Base-by-base conservation (phyloP, 1,284 basidiomycete genomes). In the Microbotryomycetes sp. region DNA sequence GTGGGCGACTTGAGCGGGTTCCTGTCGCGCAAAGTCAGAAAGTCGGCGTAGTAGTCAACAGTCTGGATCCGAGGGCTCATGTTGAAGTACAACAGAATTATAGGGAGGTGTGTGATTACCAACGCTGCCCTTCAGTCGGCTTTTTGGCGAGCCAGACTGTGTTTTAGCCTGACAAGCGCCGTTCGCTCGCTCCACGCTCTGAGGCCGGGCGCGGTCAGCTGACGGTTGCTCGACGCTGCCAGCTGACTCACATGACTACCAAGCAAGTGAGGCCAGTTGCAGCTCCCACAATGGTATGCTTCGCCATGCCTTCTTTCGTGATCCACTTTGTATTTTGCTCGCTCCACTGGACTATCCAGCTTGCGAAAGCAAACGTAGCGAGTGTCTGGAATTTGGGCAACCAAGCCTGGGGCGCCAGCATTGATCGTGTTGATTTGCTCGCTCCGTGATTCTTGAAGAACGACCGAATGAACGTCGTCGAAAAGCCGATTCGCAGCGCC, bases 401-500 rank as follows among this genome's bases (percentile, higher is more conserved):
- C 65, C 65, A 67, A 5, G 15, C 45, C 18, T 15, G 21, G 54
- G 28, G 35, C 2, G 23, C 3, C 29, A 64, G 50, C 13, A 15
- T 16, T 24, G 3, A 46, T 30, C 30, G 11, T 13, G 23, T 29
- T 27, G 35, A 21, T 45, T 27, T 23, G 47, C 16, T n/a, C 26
- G 24, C 13, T 3, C 13, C 41, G 27, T 35, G 2, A 9, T 5
- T 29, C 11, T 13, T 5, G 45, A 69, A 70, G 57, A 64, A 70
- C 4, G 23, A 5, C 11, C 18, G 3, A 1, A 66, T 56, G 51
- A 70, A 72, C 4, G 46, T 7, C 30, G 54, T 60, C 23, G 67
- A 81, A 67, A 84, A 89, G 15, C 75, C 73, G 54, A 83, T 85
- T 23, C 86, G 78, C 26, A 81, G 77, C 1, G 76, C 74, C 65